phyloP scores from a whole-genome alignment of 495 filamentous ascomycete genomes.

The Evernia prunastri region DNA sequence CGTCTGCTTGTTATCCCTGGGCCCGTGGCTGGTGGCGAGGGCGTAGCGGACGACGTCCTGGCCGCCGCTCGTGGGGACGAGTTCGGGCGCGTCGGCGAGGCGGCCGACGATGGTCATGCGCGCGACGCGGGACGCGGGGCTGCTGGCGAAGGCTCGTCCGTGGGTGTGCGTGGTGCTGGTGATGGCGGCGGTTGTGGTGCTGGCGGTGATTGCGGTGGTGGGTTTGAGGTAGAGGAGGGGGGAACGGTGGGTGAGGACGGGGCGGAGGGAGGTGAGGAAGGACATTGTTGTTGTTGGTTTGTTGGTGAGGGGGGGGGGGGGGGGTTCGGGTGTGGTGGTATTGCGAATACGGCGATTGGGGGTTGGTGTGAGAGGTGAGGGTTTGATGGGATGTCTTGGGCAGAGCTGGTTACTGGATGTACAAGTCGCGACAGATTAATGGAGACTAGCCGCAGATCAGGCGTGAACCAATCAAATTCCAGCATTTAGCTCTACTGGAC shows the following conservation, averaged over 20 bases:
- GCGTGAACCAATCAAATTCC: conserved; percentile 16
- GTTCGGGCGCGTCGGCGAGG: conserved; percentile 62
- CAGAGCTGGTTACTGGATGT: too few species aligned
- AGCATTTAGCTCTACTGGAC: background rate
- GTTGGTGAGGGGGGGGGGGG: background rate
- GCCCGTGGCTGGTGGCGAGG: conserved; percentile 43
- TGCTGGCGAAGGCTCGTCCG: conserved; percentile 33
- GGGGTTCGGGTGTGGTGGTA: too few species aligned
- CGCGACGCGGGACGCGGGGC: conserved; percentile 47
- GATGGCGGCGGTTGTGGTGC: too few species aligned
- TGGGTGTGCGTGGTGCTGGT: too few species aligned
- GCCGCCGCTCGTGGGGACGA: conserved; percentile 57
- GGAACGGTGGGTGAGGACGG: conserved; percentile 2
- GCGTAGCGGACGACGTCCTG: conserved; percentile 61
- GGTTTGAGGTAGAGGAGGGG: conserved; percentile 10
- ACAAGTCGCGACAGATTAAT: conserved; percentile 11
- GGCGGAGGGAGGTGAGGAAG: conserved; percentile 24
- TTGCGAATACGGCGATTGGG: too few species aligned
- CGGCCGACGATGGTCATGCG: conserved; percentile 70
- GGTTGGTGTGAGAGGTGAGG: too few species aligned
- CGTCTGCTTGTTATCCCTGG: conserved; percentile 54
- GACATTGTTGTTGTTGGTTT: conserved; percentile 11
- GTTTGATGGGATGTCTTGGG: too few species aligned
- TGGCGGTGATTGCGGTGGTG: conserved; percentile 34
- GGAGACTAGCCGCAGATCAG: conserved; percentile 10